Base-by-base conservation (phyloP, 768 basidiomycete genomes). In the Chiua virens region DNA sequence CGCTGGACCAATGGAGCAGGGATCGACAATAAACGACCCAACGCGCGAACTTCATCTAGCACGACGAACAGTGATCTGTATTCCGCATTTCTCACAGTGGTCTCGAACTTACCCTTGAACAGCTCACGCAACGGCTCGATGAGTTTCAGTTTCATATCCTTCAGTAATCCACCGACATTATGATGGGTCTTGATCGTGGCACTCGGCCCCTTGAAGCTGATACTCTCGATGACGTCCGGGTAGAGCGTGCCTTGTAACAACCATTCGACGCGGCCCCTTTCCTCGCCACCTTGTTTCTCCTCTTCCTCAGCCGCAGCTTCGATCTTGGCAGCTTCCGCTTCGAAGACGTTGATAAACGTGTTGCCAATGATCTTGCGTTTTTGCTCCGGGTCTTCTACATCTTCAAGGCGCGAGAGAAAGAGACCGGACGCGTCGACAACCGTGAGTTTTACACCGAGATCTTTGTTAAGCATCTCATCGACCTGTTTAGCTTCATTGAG, bases 131-230 rank as follows among this genome's bases (percentile, higher is more conserved):
- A 75, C 18, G 97, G 97, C 73, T 99, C 97, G 58, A 99, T 98
- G 44, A 99, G 79, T 75, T 98, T 98, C 61, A 99, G 80, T 71
- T 93, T 97, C 97, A 98, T 99, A 72, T 98, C 88, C 66, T 89
- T 90, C 54, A 98, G 78, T 45, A 99, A 75, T 4, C 96, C 96
- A 25, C 97, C 97, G 58, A 98, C 97, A 59, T 99, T 99, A 70
- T 98, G 97, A 69, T 99, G 97, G 3, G 97, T 98, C 79, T 99
- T 99, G 79, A 99, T 99, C 10, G 96, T 98, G 35, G 97, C 97
- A 57, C 89, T 92, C 0, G 97, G 97, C 3, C 97, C 97, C 73
- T 98, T 98, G 82, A 99, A 99, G 72, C 89, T 92, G 74, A 99
- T 97, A 66, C 89, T 92, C 76, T 99, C 97, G 66, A 98, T 99